Evolutionary conservation across 768 basidiomycete species (phyloP).

Genomic region (Trametes cubensis): DNA sequence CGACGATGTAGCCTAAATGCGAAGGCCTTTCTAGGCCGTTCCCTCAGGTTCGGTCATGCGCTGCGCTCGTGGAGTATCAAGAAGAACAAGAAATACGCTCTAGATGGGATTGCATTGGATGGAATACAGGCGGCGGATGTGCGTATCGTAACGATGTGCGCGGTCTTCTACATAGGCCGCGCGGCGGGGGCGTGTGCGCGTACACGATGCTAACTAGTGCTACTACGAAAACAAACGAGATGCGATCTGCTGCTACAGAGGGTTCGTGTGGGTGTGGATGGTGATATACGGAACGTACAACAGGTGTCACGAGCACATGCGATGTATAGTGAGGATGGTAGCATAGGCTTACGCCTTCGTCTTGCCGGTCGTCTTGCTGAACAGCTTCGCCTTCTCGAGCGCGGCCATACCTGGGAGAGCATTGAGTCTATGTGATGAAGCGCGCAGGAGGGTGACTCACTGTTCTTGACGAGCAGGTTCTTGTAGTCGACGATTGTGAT

Average conservation of each 20-base stretch:
- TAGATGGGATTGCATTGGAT: conserved; percentile 17
- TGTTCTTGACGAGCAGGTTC: conserved; percentile 78
- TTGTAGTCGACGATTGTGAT: conserved; percentile 95
- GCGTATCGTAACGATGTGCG: conserved; percentile 13
- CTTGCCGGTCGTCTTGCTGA: conserved; percentile 80
- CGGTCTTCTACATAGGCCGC: conserved; percentile 12
- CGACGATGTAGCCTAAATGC: conserved; percentile 14
- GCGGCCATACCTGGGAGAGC: conserved; percentile 65
- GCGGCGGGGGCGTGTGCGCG: conserved; percentile 1
- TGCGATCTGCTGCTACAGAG: conserved; percentile 17
- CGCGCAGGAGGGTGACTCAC: conserved; percentile 44
- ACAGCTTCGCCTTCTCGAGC: conserved; percentile 92
- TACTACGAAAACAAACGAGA: conserved; percentile 17
- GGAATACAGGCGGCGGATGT: conserved; percentile 12
- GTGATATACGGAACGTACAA: conserved; percentile 10
- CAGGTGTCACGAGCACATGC: conserved; percentile 3
- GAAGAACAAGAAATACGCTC: neutral
- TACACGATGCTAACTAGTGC: conserved; percentile 16
- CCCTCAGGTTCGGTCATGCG: neutral
- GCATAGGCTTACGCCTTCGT: conserved; percentile 55
- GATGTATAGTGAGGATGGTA: neutral
- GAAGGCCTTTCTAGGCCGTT: neutral
- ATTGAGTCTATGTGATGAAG: neutral
- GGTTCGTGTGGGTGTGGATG: conserved; percentile 4
- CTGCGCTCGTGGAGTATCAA: neutral